Conservation (phyloP, 1,284 basidiomycete species). For the Austroboletus rostrupii region DNA sequence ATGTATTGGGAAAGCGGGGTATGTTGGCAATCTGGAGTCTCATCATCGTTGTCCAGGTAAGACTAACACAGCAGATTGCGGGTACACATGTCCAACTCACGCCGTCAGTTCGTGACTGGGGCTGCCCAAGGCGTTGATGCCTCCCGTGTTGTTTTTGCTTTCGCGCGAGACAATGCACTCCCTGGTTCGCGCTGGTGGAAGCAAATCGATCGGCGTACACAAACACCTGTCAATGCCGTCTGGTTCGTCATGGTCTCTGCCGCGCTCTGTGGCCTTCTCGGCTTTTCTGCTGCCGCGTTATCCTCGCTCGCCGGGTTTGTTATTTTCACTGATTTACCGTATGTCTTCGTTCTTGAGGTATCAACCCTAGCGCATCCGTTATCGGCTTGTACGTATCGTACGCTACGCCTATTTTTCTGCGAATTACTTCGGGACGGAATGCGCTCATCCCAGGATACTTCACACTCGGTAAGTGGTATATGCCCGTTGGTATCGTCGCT, state of each 20-base stretch:
- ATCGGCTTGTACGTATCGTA: slow-evolving; percentile 68
- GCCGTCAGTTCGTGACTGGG: slow-evolving; percentile 58
- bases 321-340: neutral
- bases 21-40: slow-evolving; percentile 70
- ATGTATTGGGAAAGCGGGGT: slow-evolving; percentile 62
- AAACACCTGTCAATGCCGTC: slow-evolving; percentile 69
- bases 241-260: slow-evolving; percentile 66
- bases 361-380: slow-evolving; percentile 57
- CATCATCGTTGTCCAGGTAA: slow-evolving; percentile 66
- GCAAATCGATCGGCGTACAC: slow-evolving; percentile 50
- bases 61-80: slow-evolving; percentile 1
- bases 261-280: slow-evolving; percentile 58
- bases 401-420: slow-evolving; percentile 62
- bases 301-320: slow-evolving; percentile 64
- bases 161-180: slow-evolving; percentile 68
- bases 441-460: slow-evolving; percentile 58
- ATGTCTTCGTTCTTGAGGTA: too few species aligned
- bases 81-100: neutral
- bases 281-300: slow-evolving; percentile 61
- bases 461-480: slow-evolving; percentile 55
- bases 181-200: slow-evolving; percentile 71
- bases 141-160: slow-evolving; percentile 71
- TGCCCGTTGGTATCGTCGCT: slow-evolving; percentile 56
- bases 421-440: slow-evolving; percentile 62
- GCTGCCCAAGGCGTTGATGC: slow-evolving; percentile 74